These are phyloP conservation scores for Xerocomus cyaneibrunnescens DNA, from an alignment of 1,284 basidiomycete genomes.

Conservation along the genomic window DNA sequence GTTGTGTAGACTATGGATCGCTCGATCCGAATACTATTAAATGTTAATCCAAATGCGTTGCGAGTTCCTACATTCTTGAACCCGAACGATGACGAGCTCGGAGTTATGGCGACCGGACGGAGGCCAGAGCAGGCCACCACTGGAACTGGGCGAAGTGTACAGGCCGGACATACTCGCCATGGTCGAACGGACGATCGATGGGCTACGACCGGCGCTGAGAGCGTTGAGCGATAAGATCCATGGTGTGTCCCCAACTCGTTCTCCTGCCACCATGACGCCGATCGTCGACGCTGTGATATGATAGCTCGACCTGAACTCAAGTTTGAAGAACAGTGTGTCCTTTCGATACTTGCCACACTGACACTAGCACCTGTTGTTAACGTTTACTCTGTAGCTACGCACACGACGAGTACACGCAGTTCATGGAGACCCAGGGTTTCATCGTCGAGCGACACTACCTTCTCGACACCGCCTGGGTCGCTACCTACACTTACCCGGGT, in stretches of 20 bases:
- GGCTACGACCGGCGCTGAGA: conserved; percentile 53
- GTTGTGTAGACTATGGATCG: conserved; percentile 7
- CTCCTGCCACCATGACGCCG: neutral
- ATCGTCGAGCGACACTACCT: conserved; percentile 55
- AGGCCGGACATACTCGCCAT: conserved; percentile 46
- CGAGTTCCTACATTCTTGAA: neutral
- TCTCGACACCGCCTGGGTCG: conserved; percentile 71
- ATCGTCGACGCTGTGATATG: neutral
- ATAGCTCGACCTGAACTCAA: conserved; percentile 58
- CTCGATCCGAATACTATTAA: conserved; percentile 4
- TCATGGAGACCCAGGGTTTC: conserved; percentile 60
- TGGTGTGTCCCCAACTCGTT: conserved; percentile 35
- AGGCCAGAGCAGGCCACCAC: conserved; percentile 14
- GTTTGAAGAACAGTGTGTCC: conserved; percentile 54
- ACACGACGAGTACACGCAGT: conserved; percentile 54
- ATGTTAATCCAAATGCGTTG: neutral
- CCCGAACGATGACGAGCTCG: neutral
- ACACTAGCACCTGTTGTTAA: too few species aligned
- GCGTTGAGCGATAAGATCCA: conserved; percentile 69
- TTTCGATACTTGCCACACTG: neutral
- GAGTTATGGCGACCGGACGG: conserved; percentile 23
- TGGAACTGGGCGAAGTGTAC: conserved; percentile 24
- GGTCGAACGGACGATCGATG: conserved; percentile 57
- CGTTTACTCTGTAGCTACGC: conserved; percentile 45
- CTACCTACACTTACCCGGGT: conserved; percentile 46